These are phyloP conservation scores for Candida sithepensis DNA, from an alignment of 805 yeast genomes.

Conservation along the genomic window DNA sequence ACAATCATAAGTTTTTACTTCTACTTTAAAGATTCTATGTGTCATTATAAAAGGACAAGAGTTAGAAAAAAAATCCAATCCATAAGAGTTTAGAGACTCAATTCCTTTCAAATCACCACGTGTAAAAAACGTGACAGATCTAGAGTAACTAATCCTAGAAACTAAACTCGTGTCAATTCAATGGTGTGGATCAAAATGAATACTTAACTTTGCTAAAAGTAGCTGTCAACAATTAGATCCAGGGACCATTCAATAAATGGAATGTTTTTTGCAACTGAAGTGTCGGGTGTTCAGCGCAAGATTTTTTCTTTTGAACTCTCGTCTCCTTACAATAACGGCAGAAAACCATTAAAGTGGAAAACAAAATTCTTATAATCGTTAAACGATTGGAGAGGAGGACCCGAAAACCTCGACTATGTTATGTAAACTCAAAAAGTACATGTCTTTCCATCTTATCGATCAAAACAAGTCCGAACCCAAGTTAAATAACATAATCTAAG, in stretches of 20 bases:
- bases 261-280: constrained; percentile 55
- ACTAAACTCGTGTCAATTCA: neutral
- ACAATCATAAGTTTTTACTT: no score
- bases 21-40: no score
- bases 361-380: neutral
- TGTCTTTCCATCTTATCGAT: no score
- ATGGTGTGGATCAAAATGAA: no score
- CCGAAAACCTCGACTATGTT: constrained; percentile 20
- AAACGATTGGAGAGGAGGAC: constrained; percentile 11
- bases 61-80: neutral
- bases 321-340: neutral
- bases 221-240: neutral
- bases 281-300: constrained; percentile 82
- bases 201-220: no score
- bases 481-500: neutral
- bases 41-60: constrained; percentile 2
- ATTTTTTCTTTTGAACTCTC: constrained; percentile 1
- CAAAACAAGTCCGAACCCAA: no score
- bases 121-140: no score
- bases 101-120: no score
- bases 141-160: no score
- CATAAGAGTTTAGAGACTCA: neutral
- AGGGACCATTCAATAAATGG: neutral
- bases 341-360: neutral
- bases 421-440: neutral